Base-by-base conservation (phyloP, 805 yeast genomes). In the Barnettozyma wickerhamii region DNA sequence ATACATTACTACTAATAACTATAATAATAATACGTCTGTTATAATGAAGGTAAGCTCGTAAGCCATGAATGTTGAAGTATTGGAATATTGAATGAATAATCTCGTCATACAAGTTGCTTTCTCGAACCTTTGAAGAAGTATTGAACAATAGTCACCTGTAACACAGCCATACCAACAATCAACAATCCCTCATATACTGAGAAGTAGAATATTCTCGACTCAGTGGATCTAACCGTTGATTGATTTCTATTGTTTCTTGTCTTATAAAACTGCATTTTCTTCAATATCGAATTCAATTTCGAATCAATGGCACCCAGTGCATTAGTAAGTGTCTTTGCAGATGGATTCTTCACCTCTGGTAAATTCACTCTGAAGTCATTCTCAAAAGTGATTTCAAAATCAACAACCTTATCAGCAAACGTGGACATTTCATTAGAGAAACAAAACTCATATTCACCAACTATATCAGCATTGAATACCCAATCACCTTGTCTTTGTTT, bases 211-310 rank as follows among this genome's bases (percentile, higher is more conserved):
- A 87, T 76, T 60, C 95, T 79, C 14, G 80, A 64, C 56, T 82
- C 88, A n/a, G 95, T 87, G 37, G 87, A 78, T 60, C 70, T 72
- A 47, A 87, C 96, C 35, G 96, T 87, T 40, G 83, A 77, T 63
- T 87, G 93, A 67, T 91, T 91, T 67, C 98, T 77, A 66, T 79
- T 79, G 64, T 86, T 91, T 69, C 99, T 82, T 10, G 95, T 81
- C 65, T 81, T 84, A 71, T 90, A 89, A 64, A 90, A 84, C 53
- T 82, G 85, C 59, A 91, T 66, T 29, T 80, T 68, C 50, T 72
- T 72, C 52, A 73, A 66, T 46, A 84, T 65, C 10, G 69, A 68
- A 50, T 72, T 75, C 56, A 84, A 68, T 53, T 81, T 82, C 6
- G 58, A 52, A 51, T 82, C 88, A 45, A 84, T 80, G 41, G 64